Evolutionary conservation across 345 rosid species (phyloP).

Genomic region (Conringia planisiliqua): DNA sequence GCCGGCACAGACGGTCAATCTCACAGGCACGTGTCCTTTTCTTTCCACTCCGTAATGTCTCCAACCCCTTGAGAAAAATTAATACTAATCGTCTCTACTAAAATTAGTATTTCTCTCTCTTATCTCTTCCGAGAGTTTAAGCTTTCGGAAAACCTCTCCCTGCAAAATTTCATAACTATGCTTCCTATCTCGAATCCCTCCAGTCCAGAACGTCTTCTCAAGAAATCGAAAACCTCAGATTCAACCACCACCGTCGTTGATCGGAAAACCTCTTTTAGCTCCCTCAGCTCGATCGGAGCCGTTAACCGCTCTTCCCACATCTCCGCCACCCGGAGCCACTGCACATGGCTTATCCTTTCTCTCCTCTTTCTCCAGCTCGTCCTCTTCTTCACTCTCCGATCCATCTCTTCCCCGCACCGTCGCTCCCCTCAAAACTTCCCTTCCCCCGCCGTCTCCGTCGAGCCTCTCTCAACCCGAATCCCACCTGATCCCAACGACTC

Average conservation of each 20-base stretch:
- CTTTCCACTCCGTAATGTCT: constrained; percentile 11
- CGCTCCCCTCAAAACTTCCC: constrained; percentile 31
- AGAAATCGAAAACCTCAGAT: constrained; percentile 34
- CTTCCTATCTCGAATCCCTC: constrained; percentile 47
- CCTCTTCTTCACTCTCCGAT: constrained; percentile 53
- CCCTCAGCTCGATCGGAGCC: constrained; percentile 21
- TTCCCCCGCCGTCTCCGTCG: constrained; percentile 5
- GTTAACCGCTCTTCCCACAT: constrained; percentile 34
- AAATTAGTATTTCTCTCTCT: no score
- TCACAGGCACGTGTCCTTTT: constrained; percentile 37
- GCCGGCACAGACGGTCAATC: constrained; percentile 27
- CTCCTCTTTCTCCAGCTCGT: constrained; percentile 60
- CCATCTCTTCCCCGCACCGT: constrained; percentile 42
- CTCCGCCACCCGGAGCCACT: constrained; percentile 39
- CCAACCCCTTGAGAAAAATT: constrained; percentile 10
- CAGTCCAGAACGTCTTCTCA: constrained; percentile 41
- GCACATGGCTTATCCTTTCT: constrained; percentile 58
- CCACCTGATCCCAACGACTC: constrained; percentile 1
- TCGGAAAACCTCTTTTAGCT: constrained; percentile 44
- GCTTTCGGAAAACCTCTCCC: no score
- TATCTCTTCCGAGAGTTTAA: no score
- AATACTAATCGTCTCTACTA: background rate
- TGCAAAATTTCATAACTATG: constrained; percentile 28
- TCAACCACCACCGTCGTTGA: constrained; percentile 20
- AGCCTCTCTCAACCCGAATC: background rate